Percentiles rank a stretch among this genome's conserved stretches.
Conservation (phyloP, 352 stramenopile genomes). For the Pythium pyrilobum region DNA sequence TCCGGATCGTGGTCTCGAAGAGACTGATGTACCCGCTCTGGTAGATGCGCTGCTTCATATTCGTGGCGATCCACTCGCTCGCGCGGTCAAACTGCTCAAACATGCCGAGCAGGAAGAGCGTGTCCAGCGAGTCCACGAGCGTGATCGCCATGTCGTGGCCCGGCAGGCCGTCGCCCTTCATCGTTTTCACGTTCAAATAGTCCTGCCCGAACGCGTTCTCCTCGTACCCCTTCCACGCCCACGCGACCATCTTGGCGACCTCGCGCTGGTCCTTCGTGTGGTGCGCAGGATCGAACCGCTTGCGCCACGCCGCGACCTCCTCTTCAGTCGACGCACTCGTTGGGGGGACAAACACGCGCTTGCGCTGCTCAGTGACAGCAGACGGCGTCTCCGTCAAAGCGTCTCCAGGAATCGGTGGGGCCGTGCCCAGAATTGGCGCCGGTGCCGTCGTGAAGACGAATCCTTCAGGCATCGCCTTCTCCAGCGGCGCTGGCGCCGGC, state of each 20-base stretch:
- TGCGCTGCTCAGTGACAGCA: background rate
- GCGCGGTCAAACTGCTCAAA: slow-evolving; percentile 74
- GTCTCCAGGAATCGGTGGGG: no score
- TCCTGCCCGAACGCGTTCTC: slow-evolving; percentile 66
- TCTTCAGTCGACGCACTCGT: slow-evolving; percentile 18
- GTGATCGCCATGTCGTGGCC: slow-evolving; percentile 75
- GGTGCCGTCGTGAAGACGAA: no score
- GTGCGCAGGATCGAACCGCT: slow-evolving; percentile 35
- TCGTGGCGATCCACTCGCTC: slow-evolving; percentile 51
- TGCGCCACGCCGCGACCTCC: slow-evolving; percentile 31
- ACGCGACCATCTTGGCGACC: slow-evolving; percentile 60
- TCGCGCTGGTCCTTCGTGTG: slow-evolving; percentile 57
- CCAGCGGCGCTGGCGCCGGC: slow-evolving; percentile 5
- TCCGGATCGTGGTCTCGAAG: slow-evolving; percentile 79
- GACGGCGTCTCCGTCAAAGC: background rate
- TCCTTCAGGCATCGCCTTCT: no score
- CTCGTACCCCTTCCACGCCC: slow-evolving; percentile 79
- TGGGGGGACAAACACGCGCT: slow-evolving; percentile 22
- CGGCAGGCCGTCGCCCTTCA: slow-evolving; percentile 46
- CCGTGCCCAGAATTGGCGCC: no score
- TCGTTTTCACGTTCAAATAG: slow-evolving; percentile 59
- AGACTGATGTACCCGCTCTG: slow-evolving; percentile 56
- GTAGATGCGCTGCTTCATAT: slow-evolving; percentile 70
- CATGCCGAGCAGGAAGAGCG: slow-evolving; percentile 68
- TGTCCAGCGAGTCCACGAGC: slow-evolving; percentile 75